Evolutionary conservation across 2,329 filamentous ascomycete species (phyloP).

Genomic region (Scopulariopsis brevicaulis): DNA sequence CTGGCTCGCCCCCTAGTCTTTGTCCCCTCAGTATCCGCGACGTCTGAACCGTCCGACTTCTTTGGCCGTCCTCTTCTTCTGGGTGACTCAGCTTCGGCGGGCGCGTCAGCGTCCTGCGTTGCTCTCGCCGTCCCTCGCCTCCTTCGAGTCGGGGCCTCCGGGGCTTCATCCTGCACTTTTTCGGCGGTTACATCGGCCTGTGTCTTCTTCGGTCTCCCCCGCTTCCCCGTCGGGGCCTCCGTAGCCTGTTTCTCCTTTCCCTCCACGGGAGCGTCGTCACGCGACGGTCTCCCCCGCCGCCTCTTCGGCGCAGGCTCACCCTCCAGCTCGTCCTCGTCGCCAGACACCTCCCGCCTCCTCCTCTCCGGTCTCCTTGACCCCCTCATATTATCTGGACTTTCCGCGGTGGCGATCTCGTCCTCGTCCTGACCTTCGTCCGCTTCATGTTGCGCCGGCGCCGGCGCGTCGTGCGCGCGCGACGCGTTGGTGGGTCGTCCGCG

Average conservation of each 20-base stretch:
- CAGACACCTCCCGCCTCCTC: not conserved
- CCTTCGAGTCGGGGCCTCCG: not conserved
- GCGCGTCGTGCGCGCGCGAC: constrained; percentile 16
- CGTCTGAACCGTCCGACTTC: not conserved
- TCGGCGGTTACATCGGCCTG: not conserved
- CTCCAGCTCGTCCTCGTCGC: not conserved
- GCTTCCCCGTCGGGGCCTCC: not conserved
- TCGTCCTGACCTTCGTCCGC: constrained; percentile 11
- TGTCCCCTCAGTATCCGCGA: not conserved
- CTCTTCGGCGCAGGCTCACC: constrained; percentile 3
- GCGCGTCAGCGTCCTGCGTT: not conserved
- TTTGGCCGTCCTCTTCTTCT: not conserved
- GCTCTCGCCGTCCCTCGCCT: not conserved
- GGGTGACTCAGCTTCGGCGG: not conserved
- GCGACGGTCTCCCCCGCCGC: constrained; percentile 16
- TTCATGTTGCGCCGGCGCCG: not conserved
- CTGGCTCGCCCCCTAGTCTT: not conserved
- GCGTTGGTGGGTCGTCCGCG: constrained; percentile 29
- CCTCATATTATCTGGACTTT: not conserved
- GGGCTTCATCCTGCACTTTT: not conserved
- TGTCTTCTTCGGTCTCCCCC: not conserved
- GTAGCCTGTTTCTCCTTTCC: not conserved
- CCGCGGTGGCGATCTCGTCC: constrained; percentile 9
- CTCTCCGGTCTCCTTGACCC: not conserved
- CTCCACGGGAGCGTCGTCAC: constrained; percentile 7